Percentiles rank a stretch among this genome's conserved stretches.
Evolutionary conservation across 805 yeast genomes (phyloP).

Genomic region (Saccharomycopsis schoenii): DNA sequence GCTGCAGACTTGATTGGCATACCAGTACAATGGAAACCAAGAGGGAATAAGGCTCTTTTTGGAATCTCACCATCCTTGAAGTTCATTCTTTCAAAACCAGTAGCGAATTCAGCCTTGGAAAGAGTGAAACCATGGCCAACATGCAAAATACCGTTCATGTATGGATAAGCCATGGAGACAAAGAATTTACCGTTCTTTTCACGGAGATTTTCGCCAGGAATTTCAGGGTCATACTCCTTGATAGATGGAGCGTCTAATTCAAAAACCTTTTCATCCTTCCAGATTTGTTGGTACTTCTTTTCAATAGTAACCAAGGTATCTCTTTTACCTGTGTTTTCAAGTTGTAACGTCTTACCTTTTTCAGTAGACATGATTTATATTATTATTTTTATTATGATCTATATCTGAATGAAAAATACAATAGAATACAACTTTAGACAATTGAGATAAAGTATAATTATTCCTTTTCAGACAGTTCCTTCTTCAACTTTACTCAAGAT

Average conservation of each 20-base stretch:
- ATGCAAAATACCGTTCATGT: constrained; percentile 97
- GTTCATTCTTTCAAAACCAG: constrained; percentile 90
- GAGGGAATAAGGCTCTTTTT: constrained; percentile 82
- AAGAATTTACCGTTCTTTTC: constrained; percentile 76
- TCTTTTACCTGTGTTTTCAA: constrained; percentile 77
- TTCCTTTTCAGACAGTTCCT: no score
- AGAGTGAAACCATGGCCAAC: constrained; percentile 96
- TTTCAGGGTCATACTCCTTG: constrained; percentile 48
- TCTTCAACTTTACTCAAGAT: neutral
- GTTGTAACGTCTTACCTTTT: constrained; percentile 23
- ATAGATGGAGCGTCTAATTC: constrained; percentile 81
- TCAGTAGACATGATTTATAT: constrained; percentile 2
- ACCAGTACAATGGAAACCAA: constrained; percentile 99
- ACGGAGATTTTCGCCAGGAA: constrained; percentile 60
- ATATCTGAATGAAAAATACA: neutral
- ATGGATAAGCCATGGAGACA: constrained; percentile 95
- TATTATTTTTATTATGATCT: neutral
- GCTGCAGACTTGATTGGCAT: constrained; percentile 97
- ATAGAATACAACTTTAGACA: no score
- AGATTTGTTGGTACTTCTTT: constrained; percentile 72
- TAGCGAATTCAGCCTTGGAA: constrained; percentile 84
- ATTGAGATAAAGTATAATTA: neutral
- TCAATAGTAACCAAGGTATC: constrained; percentile 87
- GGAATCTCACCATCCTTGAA: constrained; percentile 32
- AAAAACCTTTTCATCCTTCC: constrained; percentile 82